phyloP scores from a whole-genome alignment of 345 rosid species.

The Melastoma malabathricum region DNA sequence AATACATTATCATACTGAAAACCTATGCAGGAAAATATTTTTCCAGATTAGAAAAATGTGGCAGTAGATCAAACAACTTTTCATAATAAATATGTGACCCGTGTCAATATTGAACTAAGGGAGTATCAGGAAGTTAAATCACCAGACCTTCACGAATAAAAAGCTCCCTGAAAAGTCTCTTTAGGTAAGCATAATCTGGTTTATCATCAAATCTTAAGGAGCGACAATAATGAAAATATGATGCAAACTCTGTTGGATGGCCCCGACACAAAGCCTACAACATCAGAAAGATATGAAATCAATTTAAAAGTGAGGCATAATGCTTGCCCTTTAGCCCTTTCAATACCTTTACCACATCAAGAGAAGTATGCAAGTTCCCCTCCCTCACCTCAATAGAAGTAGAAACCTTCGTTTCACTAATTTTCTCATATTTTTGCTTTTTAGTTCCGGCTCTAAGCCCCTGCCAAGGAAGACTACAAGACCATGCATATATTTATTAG shows the following conservation, averaged over 20 bases:
- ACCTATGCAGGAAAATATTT: constrained; percentile 27
- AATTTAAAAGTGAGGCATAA: too few relatives aligned
- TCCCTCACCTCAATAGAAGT: constrained; percentile 66
- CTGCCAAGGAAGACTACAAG: constrained; percentile 87
- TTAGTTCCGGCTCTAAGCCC: constrained; percentile 84
- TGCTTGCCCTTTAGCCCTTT: too few relatives aligned
- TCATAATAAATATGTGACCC: too few relatives aligned
- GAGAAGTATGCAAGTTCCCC: too few relatives aligned
- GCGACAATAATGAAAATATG: constrained; percentile 84
- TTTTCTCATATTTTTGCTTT: constrained; percentile 86
- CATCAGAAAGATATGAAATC: constrained; percentile 6
- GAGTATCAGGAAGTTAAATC: not conserved
- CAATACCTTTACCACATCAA: too few relatives aligned
- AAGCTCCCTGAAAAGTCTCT: constrained; percentile 80
- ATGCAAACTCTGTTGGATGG: constrained; percentile 84
- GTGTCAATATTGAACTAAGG: too few relatives aligned
- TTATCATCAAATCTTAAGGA: constrained; percentile 78
- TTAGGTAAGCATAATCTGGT: constrained; percentile 83
- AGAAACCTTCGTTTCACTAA: constrained; percentile 80
- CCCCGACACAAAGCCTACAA: constrained; percentile 65
- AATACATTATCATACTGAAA: constrained; percentile 84
- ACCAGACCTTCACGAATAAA: constrained; percentile 81
- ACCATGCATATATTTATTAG: constrained; percentile 2
- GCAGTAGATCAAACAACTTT: too few relatives aligned
- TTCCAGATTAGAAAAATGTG: too few relatives aligned